phyloP scores from a whole-genome alignment of 73 alveolate species.

The Strombidium stylifer region DNA sequence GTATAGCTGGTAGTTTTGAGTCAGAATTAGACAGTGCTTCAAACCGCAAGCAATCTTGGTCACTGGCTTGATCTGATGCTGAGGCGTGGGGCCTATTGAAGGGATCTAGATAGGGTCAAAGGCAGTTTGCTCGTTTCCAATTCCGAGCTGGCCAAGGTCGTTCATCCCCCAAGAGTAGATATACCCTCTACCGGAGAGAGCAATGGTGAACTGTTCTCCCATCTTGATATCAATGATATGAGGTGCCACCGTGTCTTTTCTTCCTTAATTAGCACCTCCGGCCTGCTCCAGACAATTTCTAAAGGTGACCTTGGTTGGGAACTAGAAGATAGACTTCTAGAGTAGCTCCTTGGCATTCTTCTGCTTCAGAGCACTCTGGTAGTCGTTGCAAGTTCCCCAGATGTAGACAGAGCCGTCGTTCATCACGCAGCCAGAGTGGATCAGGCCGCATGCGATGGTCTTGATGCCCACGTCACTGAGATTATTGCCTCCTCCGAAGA shows the following conservation, averaged over 20 bases:
- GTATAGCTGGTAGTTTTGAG: conserved; percentile 56
- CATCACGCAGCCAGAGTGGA: conserved; percentile 43
- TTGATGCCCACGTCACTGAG: conserved; percentile 28
- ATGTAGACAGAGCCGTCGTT: conserved; percentile 47
- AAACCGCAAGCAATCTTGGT: conserved; percentile 68
- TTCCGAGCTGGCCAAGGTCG: conserved; percentile 87
- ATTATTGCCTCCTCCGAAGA: conserved; percentile 23
- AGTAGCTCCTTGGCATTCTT: conserved; percentile 16
- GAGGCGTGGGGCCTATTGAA: background rate
- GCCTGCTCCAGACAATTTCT: conserved; percentile 28
- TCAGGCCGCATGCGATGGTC: conserved; percentile 39
- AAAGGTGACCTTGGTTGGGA: conserved; percentile 38
- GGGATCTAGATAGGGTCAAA: conserved; percentile 45
- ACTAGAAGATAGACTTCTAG: conserved; percentile 32
- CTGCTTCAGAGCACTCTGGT: background rate
- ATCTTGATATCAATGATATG: conserved; percentile 38
- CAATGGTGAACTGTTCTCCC: conserved; percentile 81
- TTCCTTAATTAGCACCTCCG: conserved; percentile 14
- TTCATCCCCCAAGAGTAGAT: conserved; percentile 88
- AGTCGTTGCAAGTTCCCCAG: conserved; percentile 64
- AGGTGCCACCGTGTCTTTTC: background rate
- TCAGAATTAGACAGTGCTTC: conserved; percentile 69
- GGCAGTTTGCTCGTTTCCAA: conserved; percentile 74
- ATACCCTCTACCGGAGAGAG: conserved; percentile 62
- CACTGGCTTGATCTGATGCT: conserved; percentile 1